phyloP scores from a whole-genome alignment of 2,329 filamentous ascomycete species.

The Colletotrichum sp. region DNA sequence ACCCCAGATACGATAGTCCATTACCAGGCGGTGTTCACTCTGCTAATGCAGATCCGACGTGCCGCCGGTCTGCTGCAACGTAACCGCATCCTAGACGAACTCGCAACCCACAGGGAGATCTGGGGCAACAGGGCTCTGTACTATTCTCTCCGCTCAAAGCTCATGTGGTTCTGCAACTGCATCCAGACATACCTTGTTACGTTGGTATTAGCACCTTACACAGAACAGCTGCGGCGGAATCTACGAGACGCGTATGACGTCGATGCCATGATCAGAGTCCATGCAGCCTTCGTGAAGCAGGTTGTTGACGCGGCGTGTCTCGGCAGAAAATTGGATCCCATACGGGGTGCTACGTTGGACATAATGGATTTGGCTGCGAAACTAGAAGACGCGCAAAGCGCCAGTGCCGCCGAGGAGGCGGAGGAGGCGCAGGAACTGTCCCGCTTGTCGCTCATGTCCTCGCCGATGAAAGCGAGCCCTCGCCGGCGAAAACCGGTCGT shows the following conservation, averaged over 20 bases:
- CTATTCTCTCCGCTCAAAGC: conserved; percentile 67
- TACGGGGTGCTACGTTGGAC: conserved; percentile 75
- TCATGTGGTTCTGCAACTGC: conserved; percentile 80
- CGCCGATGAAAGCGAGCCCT: conserved; percentile 31
- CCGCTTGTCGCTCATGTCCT: conserved; percentile 39
- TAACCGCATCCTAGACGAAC: conserved; percentile 48
- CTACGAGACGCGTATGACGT: conserved; percentile 72
- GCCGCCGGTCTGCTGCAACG: conserved; percentile 71
- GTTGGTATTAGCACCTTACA: conserved; percentile 70
- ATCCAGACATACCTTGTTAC: conserved; percentile 79
- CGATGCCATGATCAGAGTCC: conserved; percentile 78
- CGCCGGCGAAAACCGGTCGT: conserved; percentile 15
- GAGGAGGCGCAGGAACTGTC: conserved; percentile 43
- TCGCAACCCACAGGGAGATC: conserved; percentile 37
- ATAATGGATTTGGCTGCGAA: conserved; percentile 77
- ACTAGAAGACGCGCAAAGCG: conserved; percentile 65
- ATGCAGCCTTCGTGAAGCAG: conserved; percentile 66
- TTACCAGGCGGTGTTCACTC: conserved; percentile 76
- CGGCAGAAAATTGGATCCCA: conserved; percentile 69
- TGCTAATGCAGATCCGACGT: conserved; percentile 79
- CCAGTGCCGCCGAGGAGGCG: conserved; percentile 40
- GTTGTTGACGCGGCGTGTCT: conserved; percentile 74
- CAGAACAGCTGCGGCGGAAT: conserved; percentile 57
- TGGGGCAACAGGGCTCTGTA: conserved; percentile 53
- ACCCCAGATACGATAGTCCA: conserved; percentile 64